Base-by-base conservation (phyloP, 768 basidiomycete genomes). In the Cystobasidium onofrii region DNA sequence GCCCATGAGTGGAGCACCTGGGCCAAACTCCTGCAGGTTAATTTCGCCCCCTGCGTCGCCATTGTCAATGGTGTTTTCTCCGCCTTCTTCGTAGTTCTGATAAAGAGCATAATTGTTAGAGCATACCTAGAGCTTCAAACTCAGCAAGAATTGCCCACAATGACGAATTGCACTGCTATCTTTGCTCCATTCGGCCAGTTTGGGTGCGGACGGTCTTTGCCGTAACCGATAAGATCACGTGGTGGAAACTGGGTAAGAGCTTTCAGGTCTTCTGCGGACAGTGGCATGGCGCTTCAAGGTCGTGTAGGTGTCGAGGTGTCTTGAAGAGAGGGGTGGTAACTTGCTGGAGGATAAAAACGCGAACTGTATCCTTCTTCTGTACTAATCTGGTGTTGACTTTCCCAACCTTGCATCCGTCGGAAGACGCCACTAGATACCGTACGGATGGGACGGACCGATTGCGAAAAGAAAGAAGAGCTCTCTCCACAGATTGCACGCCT, bases 101-200 rank as follows among this genome's bases (percentile, higher is more conserved):
- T n/a, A n/a, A n/a, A n/a, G n/a, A n/a, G n/a, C n/a, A n/a, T n/a
- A n/a, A n/a, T n/a, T n/a, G n/a, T n/a, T n/a, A n/a, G n/a, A n/a
- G n/a, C n/a, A n/a, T n/a, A n/a, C n/a, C n/a, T n/a, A n/a, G n/a
- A n/a, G n/a, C n/a, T n/a, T n/a, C 15, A 39, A 15, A 6, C 39
- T 39, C 6, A 39, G 39, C 6, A 39, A 15, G 15, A 46, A 75
- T 55, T 27, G 77, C 71, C 43, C 76, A 78, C 60, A 76, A 76
- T 18, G 27, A 54, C 52, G 18, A 54, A 54, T n/a, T 54, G 20
- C 7, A 79, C 74, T 34, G 77, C 77, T 64, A 80, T 77, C 63
- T 15, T 79, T 78, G 76, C 76, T 0, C 76, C 73, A 1, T 74
- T 75, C 1, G 79, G 79, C 79, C 78, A 79, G 39, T 77, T 75